phyloP scores from a whole-genome alignment of 2,329 filamentous ascomycete species.

The Colletotrichum horii region DNA sequence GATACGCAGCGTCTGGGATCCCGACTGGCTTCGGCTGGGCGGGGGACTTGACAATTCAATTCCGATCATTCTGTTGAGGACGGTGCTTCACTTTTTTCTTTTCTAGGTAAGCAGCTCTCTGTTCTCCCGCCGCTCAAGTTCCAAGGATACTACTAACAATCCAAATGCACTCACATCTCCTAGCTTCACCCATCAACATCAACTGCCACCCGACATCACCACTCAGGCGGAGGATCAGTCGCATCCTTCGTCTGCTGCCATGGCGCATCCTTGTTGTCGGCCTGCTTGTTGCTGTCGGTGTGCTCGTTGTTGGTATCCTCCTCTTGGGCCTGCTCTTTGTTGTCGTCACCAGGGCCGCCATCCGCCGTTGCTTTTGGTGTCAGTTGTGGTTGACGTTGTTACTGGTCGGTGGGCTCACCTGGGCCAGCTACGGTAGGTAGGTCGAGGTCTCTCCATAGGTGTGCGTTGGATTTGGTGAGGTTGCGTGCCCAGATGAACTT shows the following conservation, averaged over 20 bases:
- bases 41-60: conserved; percentile 73
- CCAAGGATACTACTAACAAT: conserved; percentile 23
- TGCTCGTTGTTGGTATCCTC: background rate
- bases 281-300: background rate
- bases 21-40: conserved; percentile 26
- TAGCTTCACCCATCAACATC: background rate
- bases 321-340: background rate
- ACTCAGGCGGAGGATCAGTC: no score
- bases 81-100: conserved; percentile 57
- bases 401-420: background rate
- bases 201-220: background rate
- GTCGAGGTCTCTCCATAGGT: background rate
- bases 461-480: background rate
- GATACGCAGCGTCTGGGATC: conserved; percentile 82
- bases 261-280: background rate
- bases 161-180: background rate
- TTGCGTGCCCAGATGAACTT: background rate
- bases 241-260: background rate
- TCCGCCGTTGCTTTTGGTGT: background rate
- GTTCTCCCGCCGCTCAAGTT: background rate
- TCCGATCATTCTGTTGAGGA: conserved; percentile 90
- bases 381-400: background rate
- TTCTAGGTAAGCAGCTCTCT: conserved; percentile 12
- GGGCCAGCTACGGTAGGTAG: background rate
- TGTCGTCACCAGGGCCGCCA: background rate